Conservation (phyloP, 768 basidiomycete species). For the Terana coerulea region DNA sequence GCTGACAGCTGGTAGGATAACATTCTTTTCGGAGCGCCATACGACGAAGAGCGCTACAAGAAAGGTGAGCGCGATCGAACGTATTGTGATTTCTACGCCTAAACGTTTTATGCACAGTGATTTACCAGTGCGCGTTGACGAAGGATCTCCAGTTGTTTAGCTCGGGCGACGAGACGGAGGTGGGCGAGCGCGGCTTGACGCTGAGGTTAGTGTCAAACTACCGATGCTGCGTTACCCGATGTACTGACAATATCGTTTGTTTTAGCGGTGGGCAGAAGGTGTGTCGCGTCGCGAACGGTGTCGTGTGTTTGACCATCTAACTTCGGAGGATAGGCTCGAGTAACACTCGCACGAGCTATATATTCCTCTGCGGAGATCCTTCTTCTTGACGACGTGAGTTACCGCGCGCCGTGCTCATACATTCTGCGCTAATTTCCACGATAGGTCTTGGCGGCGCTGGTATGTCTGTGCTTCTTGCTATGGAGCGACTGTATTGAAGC, state of each 20-base stretch:
- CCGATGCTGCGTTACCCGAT: no score
- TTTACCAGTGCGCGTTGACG: constrained; percentile 33
- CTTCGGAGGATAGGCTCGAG: constrained; percentile 45
- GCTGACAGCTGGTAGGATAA: constrained; percentile 32
- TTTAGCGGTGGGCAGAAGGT: constrained; percentile 22
- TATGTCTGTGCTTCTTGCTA: constrained; percentile 20
- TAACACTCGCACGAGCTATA: constrained; percentile 55
- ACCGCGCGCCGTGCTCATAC: neutral
- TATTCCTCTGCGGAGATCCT: constrained; percentile 60
- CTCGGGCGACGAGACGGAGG: constrained; percentile 33
- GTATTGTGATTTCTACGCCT: neutral
- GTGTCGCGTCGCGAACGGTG: neutral
- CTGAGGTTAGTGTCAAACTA: constrained; percentile 18
- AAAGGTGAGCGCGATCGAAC: constrained; percentile 30
- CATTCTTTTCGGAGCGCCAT: constrained; percentile 45
- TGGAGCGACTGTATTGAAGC: no score
- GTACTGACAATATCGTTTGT: neutral
- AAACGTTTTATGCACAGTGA: constrained; percentile 26
- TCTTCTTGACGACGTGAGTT: constrained; percentile 63
- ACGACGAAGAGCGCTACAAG: constrained; percentile 42
- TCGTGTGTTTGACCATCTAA: no score
- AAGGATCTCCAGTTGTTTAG: constrained; percentile 28
- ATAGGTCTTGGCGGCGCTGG: constrained; percentile 18
- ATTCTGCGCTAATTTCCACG: neutral
- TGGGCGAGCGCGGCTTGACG: constrained; percentile 43